These are phyloP conservation scores for Pythium biforme DNA, from an alignment of 352 stramenopile genomes.

Conservation along the genomic window DNA sequence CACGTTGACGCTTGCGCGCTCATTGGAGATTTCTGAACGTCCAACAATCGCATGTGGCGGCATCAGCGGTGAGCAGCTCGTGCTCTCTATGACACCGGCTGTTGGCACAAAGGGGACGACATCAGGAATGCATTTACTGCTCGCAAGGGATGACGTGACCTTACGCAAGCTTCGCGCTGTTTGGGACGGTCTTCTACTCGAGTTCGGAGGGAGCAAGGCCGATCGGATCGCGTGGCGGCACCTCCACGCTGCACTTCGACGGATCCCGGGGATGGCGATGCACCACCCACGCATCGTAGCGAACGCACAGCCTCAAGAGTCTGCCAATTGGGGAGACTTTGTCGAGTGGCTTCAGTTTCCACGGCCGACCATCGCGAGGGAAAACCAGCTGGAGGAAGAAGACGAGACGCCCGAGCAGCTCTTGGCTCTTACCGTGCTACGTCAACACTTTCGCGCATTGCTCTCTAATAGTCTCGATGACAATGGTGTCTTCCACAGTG, in stretches of 20 bases:
- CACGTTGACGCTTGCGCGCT: not conserved
- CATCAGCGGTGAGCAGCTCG: not conserved
- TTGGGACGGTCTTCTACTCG: slow-evolving; percentile 13
- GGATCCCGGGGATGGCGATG: slow-evolving; percentile 9
- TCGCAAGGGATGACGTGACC: not conserved
- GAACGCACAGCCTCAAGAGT: no score
- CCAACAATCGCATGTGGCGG: not conserved
- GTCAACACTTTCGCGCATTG: slow-evolving; percentile 11
- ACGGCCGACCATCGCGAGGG: no score
- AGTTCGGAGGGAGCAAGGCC: slow-evolving; percentile 3
- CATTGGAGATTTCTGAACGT: not conserved
- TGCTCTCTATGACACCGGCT: not conserved
- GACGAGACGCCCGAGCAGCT: slow-evolving; percentile 7
- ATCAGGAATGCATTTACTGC: not conserved
- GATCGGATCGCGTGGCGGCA: not conserved
- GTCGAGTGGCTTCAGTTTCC: slow-evolving; percentile 11
- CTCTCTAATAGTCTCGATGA: not conserved
- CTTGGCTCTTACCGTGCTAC: slow-evolving; percentile 8
- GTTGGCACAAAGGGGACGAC: no score
- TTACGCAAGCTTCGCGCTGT: slow-evolving; percentile 5
- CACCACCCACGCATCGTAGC: not conserved
- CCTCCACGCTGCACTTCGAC: not conserved
- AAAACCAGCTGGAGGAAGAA: not conserved
- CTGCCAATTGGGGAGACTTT: slow-evolving; percentile 4
- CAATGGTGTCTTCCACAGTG: slow-evolving; percentile 13